These are phyloP conservation scores for Taiwanofungus camphoratus DNA, from an alignment of 1,284 basidiomycete species.

Conservation along the genomic window DNA sequence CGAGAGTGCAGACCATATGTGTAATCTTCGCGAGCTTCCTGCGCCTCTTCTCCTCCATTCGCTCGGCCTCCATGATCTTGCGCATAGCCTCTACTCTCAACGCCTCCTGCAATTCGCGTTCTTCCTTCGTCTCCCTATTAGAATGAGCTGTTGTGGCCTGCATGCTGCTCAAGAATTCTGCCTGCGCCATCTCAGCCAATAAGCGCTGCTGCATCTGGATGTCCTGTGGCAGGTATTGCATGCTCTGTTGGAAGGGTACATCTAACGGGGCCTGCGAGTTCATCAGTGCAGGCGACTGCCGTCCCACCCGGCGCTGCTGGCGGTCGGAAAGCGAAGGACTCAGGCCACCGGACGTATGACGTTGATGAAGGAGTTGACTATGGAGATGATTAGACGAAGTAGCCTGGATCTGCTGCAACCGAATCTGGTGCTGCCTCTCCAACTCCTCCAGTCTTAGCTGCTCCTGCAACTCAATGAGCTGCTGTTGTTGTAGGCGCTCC, in stretches of 20 bases:
- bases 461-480: conserved; percentile 23
- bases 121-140: conserved; percentile 20
- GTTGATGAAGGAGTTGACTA: conserved; percentile 37
- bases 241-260: conserved; percentile 38
- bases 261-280: conserved; percentile 32
- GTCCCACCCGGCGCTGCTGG: conserved; percentile 36
- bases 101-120: conserved; percentile 56
- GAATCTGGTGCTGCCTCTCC: conserved; percentile 51
- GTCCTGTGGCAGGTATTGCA: conserved; percentile 50
- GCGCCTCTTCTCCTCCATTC: conserved; percentile 77
- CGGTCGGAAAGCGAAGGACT: conserved; percentile 22
- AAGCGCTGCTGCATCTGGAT: conserved; percentile 68
- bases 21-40: conserved; percentile 80
- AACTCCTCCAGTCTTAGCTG: conserved; percentile 54
- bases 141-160: conserved; percentile 41
- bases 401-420: conserved; percentile 35
- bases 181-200: conserved; percentile 65
- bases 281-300: conserved; percentile 44
- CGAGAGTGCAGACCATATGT: conserved; percentile 57
- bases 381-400: conserved; percentile 32
- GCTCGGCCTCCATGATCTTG: conserved; percentile 84
- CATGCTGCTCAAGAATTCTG: conserved; percentile 58
- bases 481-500: conserved; percentile 39
- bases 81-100: conserved; percentile 73
- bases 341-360: conserved; percentile 37